phyloP scores from a whole-genome alignment of 192 early-diverging fungal species.

The Spizellomyces sp. region DNA sequence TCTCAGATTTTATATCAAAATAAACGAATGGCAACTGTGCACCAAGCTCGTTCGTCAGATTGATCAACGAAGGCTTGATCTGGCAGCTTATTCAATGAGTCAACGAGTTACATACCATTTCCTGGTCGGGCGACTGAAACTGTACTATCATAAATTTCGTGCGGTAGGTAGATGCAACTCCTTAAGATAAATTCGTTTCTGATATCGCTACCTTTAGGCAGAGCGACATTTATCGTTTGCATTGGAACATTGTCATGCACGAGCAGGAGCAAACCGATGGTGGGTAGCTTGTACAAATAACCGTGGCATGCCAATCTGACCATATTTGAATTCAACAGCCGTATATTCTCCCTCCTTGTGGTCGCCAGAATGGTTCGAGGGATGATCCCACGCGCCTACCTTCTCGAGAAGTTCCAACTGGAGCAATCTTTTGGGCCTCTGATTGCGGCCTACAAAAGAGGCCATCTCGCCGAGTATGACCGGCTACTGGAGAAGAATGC shows the following conservation, averaged over 20 bases:
- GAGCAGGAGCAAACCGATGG: slow-evolving; percentile 7
- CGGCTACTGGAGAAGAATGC: not conserved
- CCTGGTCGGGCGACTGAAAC: slow-evolving; percentile 25
- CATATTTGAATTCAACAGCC: not conserved
- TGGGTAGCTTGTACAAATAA: not conserved
- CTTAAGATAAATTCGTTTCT: not conserved
- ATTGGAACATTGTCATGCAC: slow-evolving; percentile 24
- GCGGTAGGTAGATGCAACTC: not conserved
- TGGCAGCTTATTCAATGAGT: slow-evolving; percentile 16
- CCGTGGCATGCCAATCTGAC: not conserved
- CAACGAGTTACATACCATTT: slow-evolving; percentile 30
- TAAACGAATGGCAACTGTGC: slow-evolving; percentile 27
- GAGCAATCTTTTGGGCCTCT: slow-evolving; percentile 14
- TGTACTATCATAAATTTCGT: slow-evolving; percentile 20
- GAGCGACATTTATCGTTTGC: slow-evolving; percentile 30
- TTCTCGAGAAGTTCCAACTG: slow-evolving; percentile 22
- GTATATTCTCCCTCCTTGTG: slow-evolving; percentile 18
- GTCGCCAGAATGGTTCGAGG: slow-evolving; percentile 18
- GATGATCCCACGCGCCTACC: slow-evolving; percentile 9
- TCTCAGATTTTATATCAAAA: slow-evolving; percentile 24
- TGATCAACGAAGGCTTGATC: slow-evolving; percentile 15
- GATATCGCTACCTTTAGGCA: not conserved
- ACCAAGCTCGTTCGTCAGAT: slow-evolving; percentile 25
- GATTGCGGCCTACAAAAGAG: slow-evolving; percentile 13
- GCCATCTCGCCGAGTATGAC: slow-evolving; percentile 9